phyloP scores from a whole-genome alignment of 495 filamentous ascomycete genomes.

The Poronia punctata region DNA sequence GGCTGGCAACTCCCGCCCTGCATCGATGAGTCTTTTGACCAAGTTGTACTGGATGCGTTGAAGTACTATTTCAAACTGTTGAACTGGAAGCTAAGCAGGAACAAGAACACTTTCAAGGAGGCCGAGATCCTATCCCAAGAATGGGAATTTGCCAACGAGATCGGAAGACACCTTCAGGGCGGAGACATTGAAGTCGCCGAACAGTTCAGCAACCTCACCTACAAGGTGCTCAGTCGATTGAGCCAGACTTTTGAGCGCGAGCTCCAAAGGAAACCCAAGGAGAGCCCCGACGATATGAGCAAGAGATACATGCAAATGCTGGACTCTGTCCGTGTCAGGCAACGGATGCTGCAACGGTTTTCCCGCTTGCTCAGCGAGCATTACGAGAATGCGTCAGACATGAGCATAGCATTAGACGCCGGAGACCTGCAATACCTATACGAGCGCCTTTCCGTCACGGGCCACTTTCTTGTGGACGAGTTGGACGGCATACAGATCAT shows the following conservation, averaged over 20 bases:
- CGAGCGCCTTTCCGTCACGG: constrained; percentile 72
- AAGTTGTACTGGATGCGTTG: constrained; percentile 89
- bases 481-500: constrained; percentile 75
- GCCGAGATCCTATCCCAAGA: constrained; percentile 95
- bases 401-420: constrained; percentile 65
- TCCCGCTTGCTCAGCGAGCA: constrained; percentile 80
- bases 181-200: constrained; percentile 98
- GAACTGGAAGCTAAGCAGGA: constrained; percentile 93
- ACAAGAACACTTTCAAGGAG: constrained; percentile 99
- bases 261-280: constrained; percentile 71
- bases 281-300: constrained; percentile 81
- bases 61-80: constrained; percentile 97
- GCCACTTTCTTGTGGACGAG: constrained; percentile 78
- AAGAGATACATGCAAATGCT: constrained; percentile 92
- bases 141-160: constrained; percentile 91
- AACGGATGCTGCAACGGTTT: constrained; percentile 71
- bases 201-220: constrained; percentile 90
- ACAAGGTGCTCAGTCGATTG: constrained; percentile 79
- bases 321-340: constrained; percentile 90
- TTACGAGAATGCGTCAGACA: constrained; percentile 95
- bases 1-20: constrained; percentile 95
- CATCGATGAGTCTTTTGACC: constrained; percentile 93
- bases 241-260: constrained; percentile 89
- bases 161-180: constrained; percentile 78
- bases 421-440: constrained; percentile 66